These are phyloP conservation scores for Trypanosoma melophagium DNA, from an alignment of 208 protist species.

Conservation along the genomic window DNA sequence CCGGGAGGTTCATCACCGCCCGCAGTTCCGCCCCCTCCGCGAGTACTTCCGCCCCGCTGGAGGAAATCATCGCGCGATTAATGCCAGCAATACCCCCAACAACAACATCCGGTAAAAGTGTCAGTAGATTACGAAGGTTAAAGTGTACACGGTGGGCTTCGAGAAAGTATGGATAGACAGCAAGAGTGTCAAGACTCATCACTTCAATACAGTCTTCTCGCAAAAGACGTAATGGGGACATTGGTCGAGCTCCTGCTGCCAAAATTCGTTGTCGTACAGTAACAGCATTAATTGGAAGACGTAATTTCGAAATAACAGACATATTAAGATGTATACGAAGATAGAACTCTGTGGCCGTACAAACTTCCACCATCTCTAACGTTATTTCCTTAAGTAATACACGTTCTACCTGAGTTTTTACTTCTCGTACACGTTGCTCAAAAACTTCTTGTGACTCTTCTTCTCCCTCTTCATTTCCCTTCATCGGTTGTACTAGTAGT, in stretches of 20 bases:
- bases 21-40: slow-evolving; percentile 93
- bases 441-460: slow-evolving; percentile 22
- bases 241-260: slow-evolving; percentile 52
- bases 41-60: slow-evolving; percentile 76
- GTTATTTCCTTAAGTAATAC: slow-evolving; percentile 92
- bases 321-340: slow-evolving; percentile 95
- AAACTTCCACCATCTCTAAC: slow-evolving; percentile 85
- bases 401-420: slow-evolving; percentile 92
- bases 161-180: slow-evolving; percentile 67
- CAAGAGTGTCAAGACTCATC: slow-evolving; percentile 55
- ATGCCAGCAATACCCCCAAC: slow-evolving; percentile 94
- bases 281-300: slow-evolving; percentile 91
- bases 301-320: slow-evolving; percentile 83
- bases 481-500: background rate
- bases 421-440: slow-evolving; percentile 49
- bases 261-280: slow-evolving; percentile 84
- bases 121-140: slow-evolving; percentile 86
- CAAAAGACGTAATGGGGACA: slow-evolving; percentile 87
- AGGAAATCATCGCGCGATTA: slow-evolving; percentile 95
- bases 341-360: slow-evolving; percentile 78
- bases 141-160: slow-evolving; percentile 62
- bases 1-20: slow-evolving; percentile 94
- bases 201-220: slow-evolving; percentile 81
- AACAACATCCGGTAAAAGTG: slow-evolving; percentile 84
- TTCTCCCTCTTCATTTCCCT: slow-evolving; percentile 5